A percentile compares a stretch with the other conserved stretches of the same genome.
These are phyloP conservation scores for Scedosporium boydii DNA, from an alignment of 2,329 filamentous ascomycete species.

Conservation along the genomic window DNA sequence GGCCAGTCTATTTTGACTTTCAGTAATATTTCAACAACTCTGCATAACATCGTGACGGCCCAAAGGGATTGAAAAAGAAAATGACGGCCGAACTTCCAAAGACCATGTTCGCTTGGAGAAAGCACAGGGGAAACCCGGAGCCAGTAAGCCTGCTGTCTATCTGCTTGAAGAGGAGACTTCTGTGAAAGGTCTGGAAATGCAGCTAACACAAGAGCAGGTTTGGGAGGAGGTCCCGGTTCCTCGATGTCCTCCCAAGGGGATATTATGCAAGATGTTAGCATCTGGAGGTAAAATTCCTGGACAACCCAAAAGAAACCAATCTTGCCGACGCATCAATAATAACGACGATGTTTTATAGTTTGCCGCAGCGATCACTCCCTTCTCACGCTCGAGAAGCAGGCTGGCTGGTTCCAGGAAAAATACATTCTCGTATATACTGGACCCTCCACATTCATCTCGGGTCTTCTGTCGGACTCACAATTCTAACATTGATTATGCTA, in stretches of 20 bases:
- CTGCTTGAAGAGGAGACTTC: neutral
- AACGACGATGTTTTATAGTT: conserved; percentile 10
- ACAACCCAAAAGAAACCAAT: neutral
- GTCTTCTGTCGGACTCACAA: neutral
- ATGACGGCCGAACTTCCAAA: conserved; percentile 11
- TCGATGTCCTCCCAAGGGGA: conserved; percentile 13
- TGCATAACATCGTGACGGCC: neutral
- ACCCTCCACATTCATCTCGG: neutral
- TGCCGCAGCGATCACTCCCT: conserved; percentile 23
- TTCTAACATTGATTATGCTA: neutral
- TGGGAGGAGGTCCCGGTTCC: conserved; percentile 20
- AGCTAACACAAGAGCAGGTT: conserved; percentile 8
- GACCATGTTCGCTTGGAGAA: conserved; percentile 26
- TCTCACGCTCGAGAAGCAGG: conserved; percentile 17
- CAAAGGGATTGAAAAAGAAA: neutral
- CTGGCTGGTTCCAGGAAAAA: conserved; percentile 18
- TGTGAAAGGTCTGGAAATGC: neutral
- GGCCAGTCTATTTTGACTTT: too few relatives aligned
- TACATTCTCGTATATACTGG: conserved; percentile 14
- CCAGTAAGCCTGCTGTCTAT: conserved; percentile 12
- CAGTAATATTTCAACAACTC: too few relatives aligned
- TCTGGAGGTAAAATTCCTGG: conserved; percentile 16
- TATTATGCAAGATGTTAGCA: conserved; percentile 23
- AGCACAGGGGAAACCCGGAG: conserved; percentile 19
- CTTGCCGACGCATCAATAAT: neutral